A percentile compares a stretch with the other conserved stretches of the same genome.
Evolutionary conservation across 148 eudicot species (phyloP).

Genomic region (Camellia lanceoleosa): DNA sequence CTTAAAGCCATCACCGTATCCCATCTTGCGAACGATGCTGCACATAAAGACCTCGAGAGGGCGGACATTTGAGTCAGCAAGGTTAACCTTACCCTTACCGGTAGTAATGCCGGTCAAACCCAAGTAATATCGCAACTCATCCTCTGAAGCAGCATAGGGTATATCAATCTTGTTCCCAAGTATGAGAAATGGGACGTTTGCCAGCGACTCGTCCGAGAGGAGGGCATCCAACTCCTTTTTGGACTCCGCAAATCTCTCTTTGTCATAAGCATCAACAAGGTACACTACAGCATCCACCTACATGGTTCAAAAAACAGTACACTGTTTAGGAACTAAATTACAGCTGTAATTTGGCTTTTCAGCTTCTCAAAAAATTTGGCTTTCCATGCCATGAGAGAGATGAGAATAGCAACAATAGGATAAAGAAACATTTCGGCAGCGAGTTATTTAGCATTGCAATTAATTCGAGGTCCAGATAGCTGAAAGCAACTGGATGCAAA

Average conservation of each 20-base stretch:
- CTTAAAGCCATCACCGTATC: slow-evolving; percentile 49
- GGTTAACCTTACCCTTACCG: slow-evolving; percentile 43
- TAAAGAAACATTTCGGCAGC: not conserved
- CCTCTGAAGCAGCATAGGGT: slow-evolving; percentile 49
- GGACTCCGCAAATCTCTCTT: slow-evolving; percentile 45
- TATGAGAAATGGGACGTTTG: slow-evolving; percentile 40
- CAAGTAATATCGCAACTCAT: slow-evolving; percentile 30
- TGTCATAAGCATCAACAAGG: slow-evolving; percentile 47
- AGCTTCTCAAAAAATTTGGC: not conserved
- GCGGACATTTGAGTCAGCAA: slow-evolving; percentile 27
- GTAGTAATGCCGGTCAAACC: slow-evolving; percentile 42
- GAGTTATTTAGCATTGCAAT: not conserved
- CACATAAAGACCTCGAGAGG: slow-evolving; percentile 54
- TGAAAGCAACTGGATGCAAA: not conserved
- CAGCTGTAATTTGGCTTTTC: not conserved
- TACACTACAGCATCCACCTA: slow-evolving; percentile 52
- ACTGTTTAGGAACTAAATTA: not conserved
- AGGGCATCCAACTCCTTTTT: slow-evolving; percentile 42
- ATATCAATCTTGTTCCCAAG: slow-evolving; percentile 56
- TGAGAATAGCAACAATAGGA: not conserved
- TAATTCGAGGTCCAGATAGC: not conserved
- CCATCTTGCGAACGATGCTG: slow-evolving; percentile 54
- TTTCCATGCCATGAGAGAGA: not conserved
- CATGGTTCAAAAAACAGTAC: not conserved
- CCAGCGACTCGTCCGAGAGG: slow-evolving; percentile 38